Evolutionary conservation across 148 eudicot species (phyloP), one percentile per base, ranked within the genome.

Genomic region (Mesembryanthemum crystallinum): DNA sequence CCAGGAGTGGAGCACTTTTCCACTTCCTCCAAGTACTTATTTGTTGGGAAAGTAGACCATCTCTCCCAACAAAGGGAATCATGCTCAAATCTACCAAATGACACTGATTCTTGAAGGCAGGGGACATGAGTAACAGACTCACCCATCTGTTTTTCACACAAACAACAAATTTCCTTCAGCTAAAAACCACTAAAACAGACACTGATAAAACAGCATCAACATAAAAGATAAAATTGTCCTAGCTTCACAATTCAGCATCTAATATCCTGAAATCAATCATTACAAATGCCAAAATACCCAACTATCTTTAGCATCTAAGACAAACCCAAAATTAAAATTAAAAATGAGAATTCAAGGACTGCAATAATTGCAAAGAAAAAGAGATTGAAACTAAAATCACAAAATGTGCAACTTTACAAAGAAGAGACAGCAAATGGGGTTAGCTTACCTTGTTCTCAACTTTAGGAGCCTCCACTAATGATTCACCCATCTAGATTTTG

Each of bases 51-150:
- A 78, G 98, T 58, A 7, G 98, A 94, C 96, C 96, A 94, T 88
- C 90, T 90, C 82, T 94, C 98, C 98, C 98, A 94, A 76, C 92
- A 87, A 84, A 92, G 93, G 20, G 87, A 74, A 85, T 94, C 97
- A 77, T 82, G 88, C 78, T 92, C 96, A 79, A 89, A 94, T 82
- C 91, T 89, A 82, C 98, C 98, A 78, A 94, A 94, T 3, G 98
- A 94, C 74, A 94, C 88, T 12, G 98, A 94, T 9, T 83, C 92
- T 73, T 86, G 88, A 49, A 90, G 80, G 57, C 84, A 59, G 62
- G 81, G 52, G 21, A 73, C 63, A 70, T 78, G 71, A 55, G 71
- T 64, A 39, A 73, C 64, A 27, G 95, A 77, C 54, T 85, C 90
- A 62, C 85, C 89, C 96, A 88, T 95, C 99, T 95, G 94, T 85